Percentiles rank a stretch among this genome's conserved stretches.
phyloP scores from a whole-genome alignment of 2,329 filamentous ascomycete species.

The Chaetomium sp. region DNA sequence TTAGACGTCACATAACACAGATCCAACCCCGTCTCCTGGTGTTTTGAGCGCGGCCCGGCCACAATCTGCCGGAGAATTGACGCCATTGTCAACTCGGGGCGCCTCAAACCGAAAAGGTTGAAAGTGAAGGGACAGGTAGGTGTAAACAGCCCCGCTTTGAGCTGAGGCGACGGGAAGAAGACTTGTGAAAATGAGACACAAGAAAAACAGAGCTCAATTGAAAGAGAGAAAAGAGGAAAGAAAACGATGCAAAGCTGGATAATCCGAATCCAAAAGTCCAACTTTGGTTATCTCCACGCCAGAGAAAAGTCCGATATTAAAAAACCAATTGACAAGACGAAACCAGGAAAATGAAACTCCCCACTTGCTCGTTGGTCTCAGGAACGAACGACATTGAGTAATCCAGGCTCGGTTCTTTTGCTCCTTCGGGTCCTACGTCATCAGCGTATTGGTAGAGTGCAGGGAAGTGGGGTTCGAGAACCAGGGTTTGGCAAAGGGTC shows the following conservation, averaged over 20 bases:
- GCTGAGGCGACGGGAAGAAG: no score
- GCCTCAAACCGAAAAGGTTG: neutral
- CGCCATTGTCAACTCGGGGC: constrained; percentile 43
- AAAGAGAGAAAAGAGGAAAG: neutral
- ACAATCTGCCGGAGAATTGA: constrained; percentile 85
- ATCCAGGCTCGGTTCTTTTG: neutral
- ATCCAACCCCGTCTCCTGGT: constrained; percentile 83
- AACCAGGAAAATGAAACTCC: no score
- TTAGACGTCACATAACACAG: constrained; percentile 91
- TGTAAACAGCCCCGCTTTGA: no score
- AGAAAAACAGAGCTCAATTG: neutral
- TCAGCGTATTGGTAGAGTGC: neutral
- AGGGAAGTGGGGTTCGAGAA: neutral
- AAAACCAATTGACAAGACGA: no score
- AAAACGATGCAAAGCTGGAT: no score
- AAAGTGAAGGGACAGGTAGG: neutral
- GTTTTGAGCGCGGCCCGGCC: constrained; percentile 74
- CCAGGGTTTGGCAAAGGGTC: neutral
- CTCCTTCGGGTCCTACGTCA: neutral
- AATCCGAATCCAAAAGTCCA: no score
- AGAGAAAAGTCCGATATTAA: no score
- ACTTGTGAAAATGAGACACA: neutral
- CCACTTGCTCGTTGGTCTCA: neutral
- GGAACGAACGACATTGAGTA: neutral
- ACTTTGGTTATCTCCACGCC: no score